A percentile compares a stretch with the other conserved stretches of the same genome.
These are phyloP conservation scores for Beverwykella pulmonaria DNA, from an alignment of 495 filamentous ascomycete genomes.

Conservation along the genomic window DNA sequence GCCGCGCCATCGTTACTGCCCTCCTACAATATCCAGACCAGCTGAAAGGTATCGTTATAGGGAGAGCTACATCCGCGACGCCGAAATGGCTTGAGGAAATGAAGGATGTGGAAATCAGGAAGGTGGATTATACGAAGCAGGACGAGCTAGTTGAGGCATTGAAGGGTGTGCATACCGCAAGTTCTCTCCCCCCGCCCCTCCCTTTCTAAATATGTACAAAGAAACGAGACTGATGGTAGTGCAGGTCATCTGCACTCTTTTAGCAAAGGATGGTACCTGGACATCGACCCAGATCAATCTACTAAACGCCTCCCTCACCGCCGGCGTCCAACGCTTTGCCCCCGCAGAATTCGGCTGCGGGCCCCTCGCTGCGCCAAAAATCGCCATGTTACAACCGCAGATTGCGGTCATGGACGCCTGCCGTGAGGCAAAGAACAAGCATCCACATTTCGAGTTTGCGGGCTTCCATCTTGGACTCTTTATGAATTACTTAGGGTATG, in stretches of 20 bases:
- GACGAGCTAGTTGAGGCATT: slow-evolving; percentile 35
- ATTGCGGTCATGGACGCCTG: slow-evolving; percentile 38
- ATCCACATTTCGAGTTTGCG: slow-evolving; percentile 39
- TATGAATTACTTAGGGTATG: slow-evolving; percentile 48
- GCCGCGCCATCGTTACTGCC: slow-evolving; percentile 16
- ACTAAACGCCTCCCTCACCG: slow-evolving; percentile 41
- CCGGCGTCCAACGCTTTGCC: slow-evolving; percentile 43
- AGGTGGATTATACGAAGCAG: slow-evolving; percentile 40
- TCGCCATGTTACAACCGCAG: slow-evolving; percentile 36
- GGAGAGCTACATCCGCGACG: not conserved
- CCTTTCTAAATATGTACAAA: not conserved
- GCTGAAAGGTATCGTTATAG: slow-evolving; percentile 12
- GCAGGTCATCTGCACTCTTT: slow-evolving; percentile 36
- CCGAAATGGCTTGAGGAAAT: slow-evolving; percentile 14
- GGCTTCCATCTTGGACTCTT: slow-evolving; percentile 42
- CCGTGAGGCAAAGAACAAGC: slow-evolving; percentile 12
- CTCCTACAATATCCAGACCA: slow-evolving; percentile 12
- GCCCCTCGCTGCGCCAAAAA: slow-evolving; percentile 5
- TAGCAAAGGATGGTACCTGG: slow-evolving; percentile 32
- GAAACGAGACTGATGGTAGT: not conserved
- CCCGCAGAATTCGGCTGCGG: slow-evolving; percentile 43
- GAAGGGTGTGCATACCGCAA: slow-evolving; percentile 36
- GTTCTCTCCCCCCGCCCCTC: not conserved
- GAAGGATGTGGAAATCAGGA: slow-evolving; percentile 12
- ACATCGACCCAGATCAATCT: slow-evolving; percentile 37